Conservation (phyloP, 2,329 filamentous ascomycete species). For the Bipolaris cookei region DNA sequence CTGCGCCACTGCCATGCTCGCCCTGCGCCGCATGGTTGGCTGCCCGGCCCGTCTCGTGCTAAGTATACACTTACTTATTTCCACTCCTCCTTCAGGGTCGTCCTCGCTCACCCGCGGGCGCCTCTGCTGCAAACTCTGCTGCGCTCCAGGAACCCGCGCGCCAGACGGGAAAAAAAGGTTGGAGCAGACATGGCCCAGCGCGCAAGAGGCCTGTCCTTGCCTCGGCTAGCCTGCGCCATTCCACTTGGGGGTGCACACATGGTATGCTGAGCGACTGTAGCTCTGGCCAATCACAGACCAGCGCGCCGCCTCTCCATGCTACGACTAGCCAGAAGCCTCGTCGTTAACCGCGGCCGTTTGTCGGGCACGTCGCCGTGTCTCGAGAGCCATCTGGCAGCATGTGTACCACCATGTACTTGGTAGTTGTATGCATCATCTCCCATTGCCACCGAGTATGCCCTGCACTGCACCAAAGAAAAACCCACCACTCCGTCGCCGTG, state of each 20-base stretch:
- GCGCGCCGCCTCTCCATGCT: conserved; percentile 16
- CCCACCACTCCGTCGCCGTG: conserved; percentile 27
- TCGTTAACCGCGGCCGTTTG: conserved; percentile 26
- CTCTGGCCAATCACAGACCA: conserved; percentile 20
- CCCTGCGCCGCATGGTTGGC: conserved; percentile 24
- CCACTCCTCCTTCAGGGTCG: too few relatives aligned
- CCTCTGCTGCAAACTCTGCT: conserved; percentile 17
- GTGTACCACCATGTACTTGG: neutral
- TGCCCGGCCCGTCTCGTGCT: conserved; percentile 27
- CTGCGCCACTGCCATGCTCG: conserved; percentile 7
- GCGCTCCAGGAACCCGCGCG: conserved; percentile 19
- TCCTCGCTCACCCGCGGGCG: conserved; percentile 13
- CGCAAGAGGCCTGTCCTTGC: neutral
- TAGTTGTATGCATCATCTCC: conserved; percentile 1
- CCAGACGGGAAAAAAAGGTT: conserved; percentile 1
- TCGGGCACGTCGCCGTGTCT: conserved; percentile 11
- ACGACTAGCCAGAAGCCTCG: conserved; percentile 12
- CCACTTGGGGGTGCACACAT: too few relatives aligned
- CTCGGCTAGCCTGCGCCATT: too few relatives aligned
- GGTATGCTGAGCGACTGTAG: too few relatives aligned
- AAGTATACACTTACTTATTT: neutral
- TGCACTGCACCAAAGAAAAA: neutral
- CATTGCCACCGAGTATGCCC: too few relatives aligned
- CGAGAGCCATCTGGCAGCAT: neutral
- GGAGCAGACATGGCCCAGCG: conserved; percentile 8